Evolutionary conservation across 164 flowering plant genomes (phyloP), one percentile per base, ranked within the genome.

Genomic region (Stephania japonica): DNA sequence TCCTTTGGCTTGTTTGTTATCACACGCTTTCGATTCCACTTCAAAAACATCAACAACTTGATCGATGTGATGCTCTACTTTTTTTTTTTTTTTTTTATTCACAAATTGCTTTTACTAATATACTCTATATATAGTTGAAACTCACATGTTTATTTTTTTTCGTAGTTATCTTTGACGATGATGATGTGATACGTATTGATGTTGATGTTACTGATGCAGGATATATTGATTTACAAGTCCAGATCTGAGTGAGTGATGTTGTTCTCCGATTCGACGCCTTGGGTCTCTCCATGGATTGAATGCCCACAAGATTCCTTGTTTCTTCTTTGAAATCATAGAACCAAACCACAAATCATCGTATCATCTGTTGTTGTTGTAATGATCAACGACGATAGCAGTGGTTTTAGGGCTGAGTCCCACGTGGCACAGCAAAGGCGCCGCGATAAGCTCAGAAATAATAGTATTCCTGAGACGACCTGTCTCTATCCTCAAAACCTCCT

Each of bases 381-480:
- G 38, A 32, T 32, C 38, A 32, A 27, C 32, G 3, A 32, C 38
- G 38, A 32, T n/a, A 80, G 79, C 78, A 81, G 72, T 74, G 81
- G 73, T 70, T 82, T 78, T 44, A 84, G 84, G 70, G 82, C 82
- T 4, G 91, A 87, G 41, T 78, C 78, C 1, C 97, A 91, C 75
- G 87, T 90, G 0, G 91, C 93, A 1, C 94, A 87, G 73, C 93
- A 87, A 84, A 90, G 90, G 75, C 85, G 92, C 25, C 87, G 95
- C 0, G 90, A 90, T 44, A 92, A 89, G 80, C 56, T 92, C 44
- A 79, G 97, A 4, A 69, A 50, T 85, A 69, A 89, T 80, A 21
- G 86, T 80, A 3, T 69, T 41, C 25, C 49, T 62, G 3, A 63
- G 50, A 38, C 44, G 71, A 11, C 6, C 42, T 0, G 70, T 64